These are phyloP conservation scores for Knufia fluminis DNA, from an alignment of 2,329 filamentous ascomycete genomes.

Conservation along the genomic window DNA sequence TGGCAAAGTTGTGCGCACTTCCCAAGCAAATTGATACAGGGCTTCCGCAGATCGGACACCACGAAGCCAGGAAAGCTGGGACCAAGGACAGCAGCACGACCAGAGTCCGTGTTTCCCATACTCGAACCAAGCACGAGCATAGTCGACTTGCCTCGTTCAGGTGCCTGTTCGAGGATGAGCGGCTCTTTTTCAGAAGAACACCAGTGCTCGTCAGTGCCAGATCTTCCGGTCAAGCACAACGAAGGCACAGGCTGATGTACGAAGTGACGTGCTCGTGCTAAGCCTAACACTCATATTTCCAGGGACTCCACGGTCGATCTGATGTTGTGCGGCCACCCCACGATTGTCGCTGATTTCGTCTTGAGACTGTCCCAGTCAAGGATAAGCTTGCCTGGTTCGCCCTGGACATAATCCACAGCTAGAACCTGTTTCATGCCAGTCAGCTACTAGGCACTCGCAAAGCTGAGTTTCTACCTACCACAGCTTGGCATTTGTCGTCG, in stretches of 20 bases:
- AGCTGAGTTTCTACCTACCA: slow-evolving; percentile 2
- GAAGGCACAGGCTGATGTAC: not conserved
- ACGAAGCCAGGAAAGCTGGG: not conserved
- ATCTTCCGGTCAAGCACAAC: not conserved
- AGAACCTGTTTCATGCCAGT: no score
- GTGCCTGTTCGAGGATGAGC: not conserved
- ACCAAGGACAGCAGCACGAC: not conserved
- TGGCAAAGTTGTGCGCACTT: not conserved
- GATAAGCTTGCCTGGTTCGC: not conserved
- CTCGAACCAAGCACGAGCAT: not conserved
- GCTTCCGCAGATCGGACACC: not conserved
- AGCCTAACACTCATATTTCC: not conserved
- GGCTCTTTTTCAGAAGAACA: not conserved
- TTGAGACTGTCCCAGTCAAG: slow-evolving; percentile 5
- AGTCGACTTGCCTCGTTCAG: not conserved
- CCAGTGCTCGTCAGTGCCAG: not conserved
- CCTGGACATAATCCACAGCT: slow-evolving; percentile 6
- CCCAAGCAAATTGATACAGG: not conserved
- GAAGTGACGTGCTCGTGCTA: not conserved
- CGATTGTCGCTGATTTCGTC: not conserved
- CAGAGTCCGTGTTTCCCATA: not conserved
- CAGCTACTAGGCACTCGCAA: no score
- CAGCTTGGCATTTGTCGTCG: slow-evolving; percentile 1
- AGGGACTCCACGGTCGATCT: not conserved
- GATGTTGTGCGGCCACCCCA: slow-evolving; percentile 4